Evolutionary conservation across 306 rosid species (phyloP).

Genomic region (Vachellia pachyceras): DNA sequence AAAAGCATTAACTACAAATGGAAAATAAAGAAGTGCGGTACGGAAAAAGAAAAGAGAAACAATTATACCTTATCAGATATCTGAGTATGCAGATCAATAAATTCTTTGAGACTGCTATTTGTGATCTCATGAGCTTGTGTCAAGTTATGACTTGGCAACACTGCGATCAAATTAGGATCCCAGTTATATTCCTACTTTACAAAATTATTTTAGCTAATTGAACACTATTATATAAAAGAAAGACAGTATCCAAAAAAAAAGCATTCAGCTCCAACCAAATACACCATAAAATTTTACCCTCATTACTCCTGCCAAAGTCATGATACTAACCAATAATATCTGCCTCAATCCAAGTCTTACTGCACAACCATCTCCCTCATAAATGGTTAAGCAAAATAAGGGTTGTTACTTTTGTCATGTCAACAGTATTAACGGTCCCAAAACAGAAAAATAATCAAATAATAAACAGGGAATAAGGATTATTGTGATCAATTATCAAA

Average conservation of each 20-base stretch:
- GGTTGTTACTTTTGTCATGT: not conserved
- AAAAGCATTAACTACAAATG: conserved; percentile 29
- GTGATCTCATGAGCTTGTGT: conserved; percentile 50
- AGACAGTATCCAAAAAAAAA: not conserved
- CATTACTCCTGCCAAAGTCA: not conserved
- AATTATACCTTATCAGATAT: conserved; percentile 55
- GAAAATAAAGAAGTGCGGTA: not conserved
- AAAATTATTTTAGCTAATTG: conserved; percentile 12
- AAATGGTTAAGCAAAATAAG: not conserved
- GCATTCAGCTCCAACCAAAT: not conserved
- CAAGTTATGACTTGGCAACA: conserved; percentile 49
- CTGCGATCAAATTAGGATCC: conserved; percentile 48
- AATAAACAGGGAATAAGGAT: not conserved
- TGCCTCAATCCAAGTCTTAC: not conserved
- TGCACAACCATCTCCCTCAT: not conserved
- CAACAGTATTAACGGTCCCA: not conserved
- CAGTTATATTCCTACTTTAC: conserved; percentile 15
- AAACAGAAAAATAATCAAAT: not conserved
- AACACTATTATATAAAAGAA: not conserved
- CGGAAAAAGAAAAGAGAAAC: not conserved
- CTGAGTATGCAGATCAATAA: conserved; percentile 46
- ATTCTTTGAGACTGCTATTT: conserved; percentile 47
- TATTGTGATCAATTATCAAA: not conserved
- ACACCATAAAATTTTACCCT: not conserved
- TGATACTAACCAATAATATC: not conserved